A percentile compares a stretch with the other conserved stretches of the same genome.
Evolutionary conservation across 192 early-diverging fungal species (phyloP).

Genomic region (Mortierella antarctica): DNA sequence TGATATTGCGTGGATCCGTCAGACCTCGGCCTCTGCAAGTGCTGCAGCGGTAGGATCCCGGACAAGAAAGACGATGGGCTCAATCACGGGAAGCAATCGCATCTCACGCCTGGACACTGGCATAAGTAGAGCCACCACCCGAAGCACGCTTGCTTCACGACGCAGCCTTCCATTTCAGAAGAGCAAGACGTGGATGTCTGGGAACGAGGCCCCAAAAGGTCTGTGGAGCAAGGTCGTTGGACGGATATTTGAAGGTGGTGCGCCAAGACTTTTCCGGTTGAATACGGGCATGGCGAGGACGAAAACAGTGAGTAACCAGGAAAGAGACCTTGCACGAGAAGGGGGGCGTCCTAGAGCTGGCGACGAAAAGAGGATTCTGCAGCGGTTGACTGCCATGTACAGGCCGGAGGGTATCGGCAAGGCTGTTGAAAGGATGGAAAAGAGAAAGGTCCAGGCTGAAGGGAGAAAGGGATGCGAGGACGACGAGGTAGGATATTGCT

Average conservation of each 20-base stretch:
- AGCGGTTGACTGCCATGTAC: slow-evolving; percentile 1
- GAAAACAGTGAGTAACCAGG: too few species aligned
- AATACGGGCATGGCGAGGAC: neutral
- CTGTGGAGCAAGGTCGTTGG: neutral
- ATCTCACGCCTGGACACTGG: neutral
- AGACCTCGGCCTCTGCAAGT: neutral
- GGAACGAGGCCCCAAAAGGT: neutral
- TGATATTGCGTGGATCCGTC: slow-evolving; percentile 15
- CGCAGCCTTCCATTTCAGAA: neutral
- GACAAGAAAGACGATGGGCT: neutral
- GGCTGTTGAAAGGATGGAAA: neutral
- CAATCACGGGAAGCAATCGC: neutral
- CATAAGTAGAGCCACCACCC: slow-evolving; percentile 4
- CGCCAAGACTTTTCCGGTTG: too few species aligned
- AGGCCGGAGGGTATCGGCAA: neutral
- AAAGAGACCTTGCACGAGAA: too few species aligned
- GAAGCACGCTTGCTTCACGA: neutral
- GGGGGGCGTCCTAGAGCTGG: too few species aligned
- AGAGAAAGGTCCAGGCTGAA: slow-evolving; percentile 5
- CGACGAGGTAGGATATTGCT: slow-evolving; percentile 9
- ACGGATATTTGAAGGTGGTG: slow-evolving; percentile 1
- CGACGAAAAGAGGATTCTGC: slow-evolving; percentile 1
- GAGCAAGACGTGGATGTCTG: slow-evolving; percentile 5
- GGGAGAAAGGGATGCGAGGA: neutral
- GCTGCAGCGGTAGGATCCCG: neutral